Base-by-base conservation (phyloP, 805 yeast genomes). In the Saccharomycopsis fermentans region DNA sequence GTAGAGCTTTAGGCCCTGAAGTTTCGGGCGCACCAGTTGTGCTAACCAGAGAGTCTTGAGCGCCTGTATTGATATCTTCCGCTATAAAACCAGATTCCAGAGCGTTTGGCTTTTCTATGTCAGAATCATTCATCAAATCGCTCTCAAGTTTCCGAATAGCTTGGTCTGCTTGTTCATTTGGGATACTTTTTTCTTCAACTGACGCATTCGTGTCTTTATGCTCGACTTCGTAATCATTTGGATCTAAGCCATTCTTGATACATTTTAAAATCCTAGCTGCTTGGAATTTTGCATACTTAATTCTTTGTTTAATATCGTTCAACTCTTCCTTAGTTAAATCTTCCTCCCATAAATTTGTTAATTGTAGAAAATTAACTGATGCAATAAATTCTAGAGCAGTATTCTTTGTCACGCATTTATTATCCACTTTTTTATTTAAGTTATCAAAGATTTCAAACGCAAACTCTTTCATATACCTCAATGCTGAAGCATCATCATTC, bases 201-300 rank as follows among this genome's bases (percentile, higher is more conserved):
- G 54, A 55, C 1, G 51, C 63, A 29, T 66, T 19, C 19, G 57
- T 50, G 34, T 52, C 50, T 8, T 55, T 48, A 35, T 56, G 32
- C 1, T 77, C 77, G 0, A 76, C 71, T 51, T 74, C 73, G 64
- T 76, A 74, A 48, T 77, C 82, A 68, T 85, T 81, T 4, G 87
- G 87, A 65, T 83, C 82, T 39, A 76, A 75, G 1, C 82, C 83
- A 6, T 67, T 67, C 60, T 73, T 77, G 40, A 74, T 64, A 0
- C 81, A 75, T 61, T 74, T 77, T 56, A 84, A 66, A 29, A 84
- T 83, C 40, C 87, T 70, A 6, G 81, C 77, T 16, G 85, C 80
- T 62, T 82, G 86, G 66, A 73, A 84, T 67, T 84, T 84, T 16
- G 87, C 80, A 63, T 80, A 86, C 65, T 81, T 82, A 53, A 77